These are phyloP conservation scores for Bolboschoenus planiculmis DNA, from an alignment of 176 grass and related monocot genomes.

Conservation along the genomic window DNA sequence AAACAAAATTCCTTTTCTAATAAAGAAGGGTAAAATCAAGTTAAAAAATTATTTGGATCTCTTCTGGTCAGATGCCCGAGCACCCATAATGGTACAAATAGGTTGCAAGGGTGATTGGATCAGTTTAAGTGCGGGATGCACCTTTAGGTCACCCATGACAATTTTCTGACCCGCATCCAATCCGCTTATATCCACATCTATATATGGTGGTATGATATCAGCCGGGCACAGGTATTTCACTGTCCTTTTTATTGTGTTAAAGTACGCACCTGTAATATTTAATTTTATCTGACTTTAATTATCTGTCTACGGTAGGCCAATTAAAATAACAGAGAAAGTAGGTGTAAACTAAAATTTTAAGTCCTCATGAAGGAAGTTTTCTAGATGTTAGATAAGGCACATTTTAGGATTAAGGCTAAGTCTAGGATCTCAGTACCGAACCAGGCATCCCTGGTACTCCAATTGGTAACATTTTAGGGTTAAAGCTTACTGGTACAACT, in stretches of 20 bases:
- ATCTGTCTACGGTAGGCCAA: background rate
- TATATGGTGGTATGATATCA: constrained; percentile 89
- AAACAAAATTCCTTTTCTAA: constrained; percentile 4
- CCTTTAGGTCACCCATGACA: constrained; percentile 69
- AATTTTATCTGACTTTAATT: constrained; percentile 5
- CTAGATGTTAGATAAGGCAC: background rate
- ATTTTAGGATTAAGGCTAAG: background rate
- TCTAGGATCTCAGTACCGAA: background rate
- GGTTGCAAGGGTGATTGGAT: constrained; percentile 69
- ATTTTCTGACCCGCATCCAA: constrained; percentile 81
- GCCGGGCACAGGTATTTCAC: constrained; percentile 84
- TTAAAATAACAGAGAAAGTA: background rate
- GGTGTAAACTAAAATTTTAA: background rate
- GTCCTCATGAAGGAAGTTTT: background rate
- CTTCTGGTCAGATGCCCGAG: constrained; percentile 55
- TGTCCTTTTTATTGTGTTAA: constrained; percentile 94
- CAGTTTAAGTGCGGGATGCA: constrained; percentile 63
- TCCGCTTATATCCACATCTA: constrained; percentile 90
- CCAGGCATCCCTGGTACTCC: background rate
- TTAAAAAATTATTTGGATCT: constrained; percentile 48
- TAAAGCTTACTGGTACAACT: background rate
- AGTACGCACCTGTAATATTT: constrained; percentile 67
- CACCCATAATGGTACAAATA: constrained; percentile 79
- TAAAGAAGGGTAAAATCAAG: background rate
- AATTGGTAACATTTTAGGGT: background rate